phyloP scores from a whole-genome alignment of 495 filamentous ascomycete genomes.

The Podospora bellae-mahoneyi region DNA sequence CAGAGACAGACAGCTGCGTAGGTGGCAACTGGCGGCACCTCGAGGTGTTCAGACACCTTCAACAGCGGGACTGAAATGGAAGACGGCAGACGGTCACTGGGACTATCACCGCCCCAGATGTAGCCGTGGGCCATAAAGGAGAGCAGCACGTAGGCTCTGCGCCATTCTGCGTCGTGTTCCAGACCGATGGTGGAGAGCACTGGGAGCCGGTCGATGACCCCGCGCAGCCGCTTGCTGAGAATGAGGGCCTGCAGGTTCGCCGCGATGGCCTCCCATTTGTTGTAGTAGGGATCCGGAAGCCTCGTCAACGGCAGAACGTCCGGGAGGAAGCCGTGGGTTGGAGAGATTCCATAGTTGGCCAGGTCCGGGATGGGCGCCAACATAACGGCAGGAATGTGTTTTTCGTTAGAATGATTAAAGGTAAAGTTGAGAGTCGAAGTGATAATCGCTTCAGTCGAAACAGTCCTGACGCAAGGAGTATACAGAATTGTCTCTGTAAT shows the following conservation, averaged over 20 bases:
- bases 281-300: constrained; percentile 85
- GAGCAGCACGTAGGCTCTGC: constrained; percentile 76
- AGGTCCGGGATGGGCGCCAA: constrained; percentile 74
- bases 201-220: constrained; percentile 72
- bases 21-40: constrained; percentile 90
- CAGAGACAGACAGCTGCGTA: constrained; percentile 89
- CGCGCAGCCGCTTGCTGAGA: constrained; percentile 73
- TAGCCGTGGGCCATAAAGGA: constrained; percentile 82
- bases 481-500: constrained; percentile 54
- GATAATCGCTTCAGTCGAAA: constrained; percentile 20
- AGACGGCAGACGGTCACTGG: constrained; percentile 77
- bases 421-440: constrained; percentile 15
- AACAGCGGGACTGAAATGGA: constrained; percentile 81
- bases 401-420: constrained; percentile 7
- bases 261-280: constrained; percentile 82
- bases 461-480: constrained; percentile 62
- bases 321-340: constrained; percentile 84
- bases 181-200: constrained; percentile 77
- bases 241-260: constrained; percentile 84
- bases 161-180: constrained; percentile 84
- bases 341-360: constrained; percentile 83
- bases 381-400: constrained; percentile 52
- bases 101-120: constrained; percentile 87
- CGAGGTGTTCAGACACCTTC: constrained; percentile 71
- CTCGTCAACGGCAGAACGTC: constrained; percentile 71